phyloP scores from a whole-genome alignment of 176 grass and related monocot genomes.

The Triticum urartu region DNA sequence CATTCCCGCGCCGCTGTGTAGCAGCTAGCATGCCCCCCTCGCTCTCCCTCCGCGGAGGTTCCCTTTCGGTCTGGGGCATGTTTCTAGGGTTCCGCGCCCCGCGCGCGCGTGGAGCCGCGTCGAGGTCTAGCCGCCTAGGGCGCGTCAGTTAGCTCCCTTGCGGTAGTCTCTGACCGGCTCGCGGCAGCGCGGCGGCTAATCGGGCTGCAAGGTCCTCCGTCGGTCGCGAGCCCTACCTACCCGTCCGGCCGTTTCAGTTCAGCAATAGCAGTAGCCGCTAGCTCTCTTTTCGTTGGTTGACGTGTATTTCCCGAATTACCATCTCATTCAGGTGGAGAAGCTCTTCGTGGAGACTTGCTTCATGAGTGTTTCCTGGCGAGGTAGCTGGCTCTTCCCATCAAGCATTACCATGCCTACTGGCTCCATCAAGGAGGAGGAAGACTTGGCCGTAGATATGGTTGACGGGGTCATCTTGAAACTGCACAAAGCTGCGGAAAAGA shows the following conservation, averaged over 20 bases:
- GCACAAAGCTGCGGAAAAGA: not conserved
- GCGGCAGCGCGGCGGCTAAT: not conserved
- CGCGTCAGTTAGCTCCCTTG: not conserved
- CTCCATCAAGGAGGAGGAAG: not conserved
- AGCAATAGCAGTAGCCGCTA: not conserved
- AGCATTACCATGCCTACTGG: not conserved
- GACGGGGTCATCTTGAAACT: no score
- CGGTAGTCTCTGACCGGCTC: not conserved
- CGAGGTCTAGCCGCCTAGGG: not conserved
- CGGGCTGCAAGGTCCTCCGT: not conserved
- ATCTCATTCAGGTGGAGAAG: slow-evolving; percentile 35
- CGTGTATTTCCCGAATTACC: not conserved
- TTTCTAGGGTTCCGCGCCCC: not conserved
- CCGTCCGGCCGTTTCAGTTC: not conserved
- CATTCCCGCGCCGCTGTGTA: not conserved
- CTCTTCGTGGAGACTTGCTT: slow-evolving; percentile 22
- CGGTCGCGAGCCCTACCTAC: not conserved
- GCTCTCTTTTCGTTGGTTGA: not conserved
- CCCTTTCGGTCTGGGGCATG: no score
- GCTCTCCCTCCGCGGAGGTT: not conserved
- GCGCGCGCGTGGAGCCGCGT: not conserved
- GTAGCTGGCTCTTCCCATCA: slow-evolving; percentile 27
- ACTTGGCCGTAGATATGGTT: not conserved
- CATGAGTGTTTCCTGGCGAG: not conserved
- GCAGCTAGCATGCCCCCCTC: not conserved